A percentile compares a stretch with the other conserved stretches of the same genome.
phyloP scores from a whole-genome alignment of 805 yeast genomes.

The Tetrapisispora namnaoensis region DNA sequence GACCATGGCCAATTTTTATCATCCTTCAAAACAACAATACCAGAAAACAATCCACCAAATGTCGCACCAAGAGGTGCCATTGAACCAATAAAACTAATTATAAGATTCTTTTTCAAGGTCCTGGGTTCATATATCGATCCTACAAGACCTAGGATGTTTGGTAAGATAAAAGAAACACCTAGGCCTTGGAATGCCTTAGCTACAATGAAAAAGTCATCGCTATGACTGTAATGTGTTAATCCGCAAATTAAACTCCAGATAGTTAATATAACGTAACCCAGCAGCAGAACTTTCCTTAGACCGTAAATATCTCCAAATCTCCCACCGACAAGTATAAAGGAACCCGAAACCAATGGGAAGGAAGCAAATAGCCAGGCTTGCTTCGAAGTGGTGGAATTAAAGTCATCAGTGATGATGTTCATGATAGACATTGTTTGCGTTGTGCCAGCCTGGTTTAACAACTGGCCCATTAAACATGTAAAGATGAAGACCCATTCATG shows the following conservation, averaged over 20 bases:
- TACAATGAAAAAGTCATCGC: constrained; percentile 40
- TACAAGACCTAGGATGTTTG: constrained; percentile 49
- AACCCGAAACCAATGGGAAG: constrained; percentile 61
- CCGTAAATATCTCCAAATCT: constrained; percentile 67
- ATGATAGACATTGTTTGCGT: constrained; percentile 32
- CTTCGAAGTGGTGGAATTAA: constrained; percentile 27
- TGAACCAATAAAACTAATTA: constrained; percentile 47
- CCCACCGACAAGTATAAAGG: constrained; percentile 61
- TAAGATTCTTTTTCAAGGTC: constrained; percentile 40
- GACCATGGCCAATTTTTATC: constrained; percentile 23
- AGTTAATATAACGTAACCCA: constrained; percentile 47
- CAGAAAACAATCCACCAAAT: constrained; percentile 43
- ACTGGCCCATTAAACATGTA: constrained; percentile 30
- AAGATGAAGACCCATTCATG: constrained; percentile 24
- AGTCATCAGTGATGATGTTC: constrained; percentile 27
- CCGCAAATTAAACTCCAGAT: constrained; percentile 57
- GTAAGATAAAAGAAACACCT: constrained; percentile 48
- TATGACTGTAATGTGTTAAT: constrained; percentile 40
- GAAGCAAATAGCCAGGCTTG: constrained; percentile 63
- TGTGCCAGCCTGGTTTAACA: constrained; percentile 34
- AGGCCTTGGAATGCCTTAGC: constrained; percentile 55
- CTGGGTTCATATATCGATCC: constrained; percentile 36
- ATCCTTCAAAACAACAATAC: constrained; percentile 29
- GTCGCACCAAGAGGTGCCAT: constrained; percentile 55
- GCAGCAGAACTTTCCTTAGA: constrained; percentile 40